phyloP scores from a whole-genome alignment of 495 filamentous ascomycete genomes.

The Astrocystis sublimbata region DNA sequence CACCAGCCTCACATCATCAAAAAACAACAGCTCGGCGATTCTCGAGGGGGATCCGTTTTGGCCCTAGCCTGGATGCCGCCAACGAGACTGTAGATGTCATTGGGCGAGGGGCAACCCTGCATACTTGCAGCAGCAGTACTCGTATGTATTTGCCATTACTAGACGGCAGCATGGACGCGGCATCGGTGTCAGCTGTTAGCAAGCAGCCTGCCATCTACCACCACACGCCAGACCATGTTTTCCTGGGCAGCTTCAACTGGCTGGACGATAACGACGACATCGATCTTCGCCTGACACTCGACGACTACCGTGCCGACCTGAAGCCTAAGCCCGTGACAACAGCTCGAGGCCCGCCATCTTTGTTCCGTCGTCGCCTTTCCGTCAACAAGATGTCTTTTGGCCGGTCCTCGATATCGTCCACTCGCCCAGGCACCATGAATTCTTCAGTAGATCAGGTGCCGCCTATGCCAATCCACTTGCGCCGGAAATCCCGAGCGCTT shows the following conservation, averaged over 20 bases:
- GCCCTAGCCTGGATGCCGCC: not conserved
- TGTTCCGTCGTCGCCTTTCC: slow-evolving; percentile 56
- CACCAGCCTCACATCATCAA: not conserved
- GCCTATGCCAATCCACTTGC: slow-evolving; percentile 33
- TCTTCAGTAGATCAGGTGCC: slow-evolving; percentile 38
- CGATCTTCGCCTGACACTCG: slow-evolving; percentile 63
- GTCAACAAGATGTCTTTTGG: slow-evolving; percentile 57
- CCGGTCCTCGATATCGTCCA: slow-evolving; percentile 48
- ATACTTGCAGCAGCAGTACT: not conserved
- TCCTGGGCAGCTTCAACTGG: slow-evolving; percentile 76
- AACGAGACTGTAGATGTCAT: not conserved
- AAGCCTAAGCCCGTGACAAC: slow-evolving; percentile 42
- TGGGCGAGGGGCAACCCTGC: not conserved
- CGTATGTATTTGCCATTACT: not conserved
- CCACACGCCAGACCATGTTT: slow-evolving; percentile 29
- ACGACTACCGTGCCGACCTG: slow-evolving; percentile 55
- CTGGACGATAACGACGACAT: slow-evolving; percentile 76
- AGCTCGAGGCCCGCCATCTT: slow-evolving; percentile 43
- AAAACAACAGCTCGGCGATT: not conserved
- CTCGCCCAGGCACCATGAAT: slow-evolving; percentile 45
- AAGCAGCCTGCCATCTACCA: not conserved
- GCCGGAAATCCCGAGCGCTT: slow-evolving; percentile 49
- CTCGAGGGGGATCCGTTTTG: not conserved
- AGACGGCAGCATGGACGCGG: slow-evolving; percentile 29
- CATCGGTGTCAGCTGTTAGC: slow-evolving; percentile 24